phyloP scores from a whole-genome alignment of 108 stramenopile species.

The Stephanodiscus triporus region DNA sequence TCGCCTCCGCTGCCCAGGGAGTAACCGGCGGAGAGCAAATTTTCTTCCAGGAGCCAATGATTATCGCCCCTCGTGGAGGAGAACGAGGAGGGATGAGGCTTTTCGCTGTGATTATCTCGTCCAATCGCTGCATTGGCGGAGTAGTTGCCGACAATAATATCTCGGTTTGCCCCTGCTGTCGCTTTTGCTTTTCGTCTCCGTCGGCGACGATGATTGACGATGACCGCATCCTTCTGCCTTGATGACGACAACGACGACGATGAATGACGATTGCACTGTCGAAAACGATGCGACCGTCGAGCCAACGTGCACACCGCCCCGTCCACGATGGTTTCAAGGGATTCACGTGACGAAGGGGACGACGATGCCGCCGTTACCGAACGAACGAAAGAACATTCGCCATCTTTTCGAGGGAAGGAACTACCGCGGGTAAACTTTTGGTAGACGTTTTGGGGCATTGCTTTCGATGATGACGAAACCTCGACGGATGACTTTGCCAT shows the following conservation, averaged over 20 bases:
- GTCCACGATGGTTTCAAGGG: conserved; percentile 44
- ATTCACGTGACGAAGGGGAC: conserved; percentile 31
- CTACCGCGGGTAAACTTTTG: too few species aligned
- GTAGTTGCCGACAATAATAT: neutral
- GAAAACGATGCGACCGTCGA: conserved; percentile 32
- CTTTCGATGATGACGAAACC: neutral
- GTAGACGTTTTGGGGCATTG: conserved; percentile 18
- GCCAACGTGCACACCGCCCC: conserved; percentile 34
- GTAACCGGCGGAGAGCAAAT: conserved; percentile 45
- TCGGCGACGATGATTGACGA: conserved; percentile 7
- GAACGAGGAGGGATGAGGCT: neutral
- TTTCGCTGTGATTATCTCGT: neutral
- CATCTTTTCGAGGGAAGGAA: neutral
- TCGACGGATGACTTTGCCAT: neutral
- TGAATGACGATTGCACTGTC: neutral
- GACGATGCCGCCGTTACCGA: neutral
- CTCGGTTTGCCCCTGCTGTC: neutral
- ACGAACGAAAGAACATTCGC: neutral
- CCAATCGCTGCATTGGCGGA: neutral
- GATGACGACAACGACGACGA: neutral
- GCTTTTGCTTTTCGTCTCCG: neutral
- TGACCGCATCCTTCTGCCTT: neutral
- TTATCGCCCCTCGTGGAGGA: conserved; percentile 7
- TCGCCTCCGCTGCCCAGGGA: conserved; percentile 26
- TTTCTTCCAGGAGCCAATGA: conserved; percentile 39